Evolutionary conservation across 2,329 filamentous ascomycete genomes (phyloP).

Genomic region (Apiospora aurea): DNA sequence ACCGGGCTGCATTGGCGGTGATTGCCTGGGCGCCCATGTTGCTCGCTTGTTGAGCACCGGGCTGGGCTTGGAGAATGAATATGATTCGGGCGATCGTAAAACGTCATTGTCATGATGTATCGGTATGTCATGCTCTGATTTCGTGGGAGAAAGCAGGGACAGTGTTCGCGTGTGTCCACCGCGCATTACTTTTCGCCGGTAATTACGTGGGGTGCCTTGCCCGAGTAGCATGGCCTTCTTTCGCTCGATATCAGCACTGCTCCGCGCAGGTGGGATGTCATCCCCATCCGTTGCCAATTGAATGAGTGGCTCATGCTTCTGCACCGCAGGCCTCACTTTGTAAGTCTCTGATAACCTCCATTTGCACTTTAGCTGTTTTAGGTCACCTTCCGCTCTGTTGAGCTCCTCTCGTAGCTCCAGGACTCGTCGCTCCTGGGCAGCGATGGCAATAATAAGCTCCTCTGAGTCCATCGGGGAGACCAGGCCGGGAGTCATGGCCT

Average conservation of each 20-base stretch:
- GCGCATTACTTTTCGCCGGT: conserved; percentile 70
- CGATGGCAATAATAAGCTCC: conserved; percentile 86
- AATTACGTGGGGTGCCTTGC: conserved; percentile 48
- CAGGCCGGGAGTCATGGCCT: conserved; percentile 43
- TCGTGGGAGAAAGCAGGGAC: conserved; percentile 80
- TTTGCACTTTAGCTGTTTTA: conserved; percentile 80
- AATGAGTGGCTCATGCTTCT: conserved; percentile 61
- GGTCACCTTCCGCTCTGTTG: conserved; percentile 78
- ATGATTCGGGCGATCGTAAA: conserved; percentile 46
- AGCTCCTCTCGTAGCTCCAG: conserved; percentile 92
- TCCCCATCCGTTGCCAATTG: conserved; percentile 30
- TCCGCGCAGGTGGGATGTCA: conserved; percentile 39
- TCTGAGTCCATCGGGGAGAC: conserved; percentile 61
- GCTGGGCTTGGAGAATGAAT: conserved; percentile 37
- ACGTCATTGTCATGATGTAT: conserved; percentile 55
- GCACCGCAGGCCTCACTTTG: conserved; percentile 75
- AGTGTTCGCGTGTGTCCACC: conserved; percentile 71
- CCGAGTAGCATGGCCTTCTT: conserved; percentile 72
- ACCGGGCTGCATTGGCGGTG: conserved; percentile 48
- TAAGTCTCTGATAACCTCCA: conserved; percentile 81
- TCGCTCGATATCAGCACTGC: conserved; percentile 72
- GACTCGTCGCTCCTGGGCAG: conserved; percentile 88
- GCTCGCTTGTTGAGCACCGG: conserved; percentile 58
- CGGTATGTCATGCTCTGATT: conserved; percentile 51
- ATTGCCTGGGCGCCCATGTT: conserved; percentile 64